Conservation (phyloP, 192 early-diverging fungal species). For the Coemansia sp. region DNA sequence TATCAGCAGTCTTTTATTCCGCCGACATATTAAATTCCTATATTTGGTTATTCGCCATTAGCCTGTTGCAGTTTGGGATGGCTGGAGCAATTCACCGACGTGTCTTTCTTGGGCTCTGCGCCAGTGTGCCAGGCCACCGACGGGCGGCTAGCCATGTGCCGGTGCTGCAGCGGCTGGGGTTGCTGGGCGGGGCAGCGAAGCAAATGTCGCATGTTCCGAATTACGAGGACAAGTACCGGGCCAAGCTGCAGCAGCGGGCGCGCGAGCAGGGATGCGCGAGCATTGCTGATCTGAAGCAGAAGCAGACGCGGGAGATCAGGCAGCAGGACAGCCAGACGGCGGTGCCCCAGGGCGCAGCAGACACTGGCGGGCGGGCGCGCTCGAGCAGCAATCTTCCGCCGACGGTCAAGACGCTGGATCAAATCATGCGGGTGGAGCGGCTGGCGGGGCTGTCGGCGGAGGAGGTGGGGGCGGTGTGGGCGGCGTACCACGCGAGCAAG, state of each 20-base stretch:
- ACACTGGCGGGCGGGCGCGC: slow-evolving; percentile 6
- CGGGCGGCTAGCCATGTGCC: slow-evolving; percentile 33
- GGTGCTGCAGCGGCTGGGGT: slow-evolving; percentile 10
- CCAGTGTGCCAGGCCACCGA: background rate
- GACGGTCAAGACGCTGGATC: slow-evolving; percentile 49
- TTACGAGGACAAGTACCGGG: slow-evolving; percentile 61
- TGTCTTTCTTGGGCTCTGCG: background rate
- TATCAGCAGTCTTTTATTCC: background rate
- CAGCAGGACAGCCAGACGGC: background rate
- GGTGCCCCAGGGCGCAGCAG: background rate
- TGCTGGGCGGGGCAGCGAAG: slow-evolving; percentile 18
- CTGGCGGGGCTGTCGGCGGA: slow-evolving; percentile 40
- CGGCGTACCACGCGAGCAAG: slow-evolving; percentile 61
- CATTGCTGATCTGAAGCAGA: slow-evolving; percentile 34
- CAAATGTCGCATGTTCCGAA: slow-evolving; percentile 50
- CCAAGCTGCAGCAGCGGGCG: slow-evolving; percentile 57
- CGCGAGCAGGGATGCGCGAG: slow-evolving; percentile 40
- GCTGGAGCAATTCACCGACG: background rate
- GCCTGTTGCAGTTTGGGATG: background rate
- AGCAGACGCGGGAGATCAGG: background rate
- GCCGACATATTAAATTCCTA: background rate
- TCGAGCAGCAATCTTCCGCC: slow-evolving; percentile 21
- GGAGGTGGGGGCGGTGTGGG: slow-evolving; percentile 66
- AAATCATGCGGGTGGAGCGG: slow-evolving; percentile 55
- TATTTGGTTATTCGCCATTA: background rate